phyloP scores from a whole-genome alignment of 805 yeast species.

The Cyberlindnera bimundalis region DNA sequence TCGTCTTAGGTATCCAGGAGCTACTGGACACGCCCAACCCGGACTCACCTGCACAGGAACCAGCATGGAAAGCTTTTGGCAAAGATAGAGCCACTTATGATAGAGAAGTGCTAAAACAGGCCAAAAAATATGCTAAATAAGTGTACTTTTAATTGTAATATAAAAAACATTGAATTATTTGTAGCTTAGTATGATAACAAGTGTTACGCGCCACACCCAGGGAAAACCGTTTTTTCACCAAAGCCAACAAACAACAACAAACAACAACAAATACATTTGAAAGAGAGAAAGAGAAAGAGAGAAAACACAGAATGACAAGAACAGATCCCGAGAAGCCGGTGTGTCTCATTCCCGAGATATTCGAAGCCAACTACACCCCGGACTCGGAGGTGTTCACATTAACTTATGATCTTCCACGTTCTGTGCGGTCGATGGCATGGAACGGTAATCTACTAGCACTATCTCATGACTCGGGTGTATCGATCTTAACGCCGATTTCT shows the following conservation, averaged over 20 bases:
- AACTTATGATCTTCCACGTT: conserved; percentile 21
- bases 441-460: conserved; percentile 22
- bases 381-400: conserved; percentile 23
- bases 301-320: conserved; percentile 5
- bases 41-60: conserved; percentile 95
- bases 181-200: too few relatives aligned
- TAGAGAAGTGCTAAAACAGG: conserved; percentile 77
- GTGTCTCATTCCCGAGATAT: conserved; percentile 24
- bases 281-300: too few relatives aligned
- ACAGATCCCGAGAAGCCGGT: conserved; percentile 16
- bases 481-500: conserved; percentile 25
- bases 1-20: conserved; percentile 89
- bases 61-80: conserved; percentile 86
- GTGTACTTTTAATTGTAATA: too few relatives aligned
- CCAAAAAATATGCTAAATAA: conserved; percentile 55
- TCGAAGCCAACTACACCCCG: conserved; percentile 15
- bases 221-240: too few relatives aligned
- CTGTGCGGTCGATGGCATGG: conserved; percentile 23
- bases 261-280: too few relatives aligned
- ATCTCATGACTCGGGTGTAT: conserved; percentile 23
- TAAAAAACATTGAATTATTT: too few relatives aligned
- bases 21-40: conserved; percentile 88
- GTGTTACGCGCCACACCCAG: too few relatives aligned
- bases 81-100: conserved; percentile 69
- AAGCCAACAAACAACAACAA: too few relatives aligned